These are phyloP conservation scores for Dothidotthia symphoricarpi DNA, from an alignment of 2,329 filamentous ascomycete genomes.

Conservation along the genomic window DNA sequence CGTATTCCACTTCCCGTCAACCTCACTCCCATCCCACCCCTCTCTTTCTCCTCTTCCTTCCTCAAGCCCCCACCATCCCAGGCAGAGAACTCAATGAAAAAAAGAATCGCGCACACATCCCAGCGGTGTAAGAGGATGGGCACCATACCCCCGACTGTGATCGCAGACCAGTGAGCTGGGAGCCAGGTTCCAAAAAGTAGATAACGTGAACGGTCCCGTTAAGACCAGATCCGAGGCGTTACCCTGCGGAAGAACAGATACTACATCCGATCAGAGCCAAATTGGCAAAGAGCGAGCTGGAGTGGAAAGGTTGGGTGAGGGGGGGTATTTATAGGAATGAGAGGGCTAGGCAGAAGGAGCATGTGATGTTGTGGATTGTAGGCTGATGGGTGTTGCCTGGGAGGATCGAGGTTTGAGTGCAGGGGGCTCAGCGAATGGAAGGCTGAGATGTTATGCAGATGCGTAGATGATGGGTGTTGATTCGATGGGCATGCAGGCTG, in stretches of 20 bases:
- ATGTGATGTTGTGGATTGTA: too few species aligned
- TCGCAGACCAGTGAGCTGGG: conserved; percentile 1
- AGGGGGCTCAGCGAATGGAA: too few species aligned
- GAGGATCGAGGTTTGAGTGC: too few species aligned
- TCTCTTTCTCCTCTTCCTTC: too few species aligned
- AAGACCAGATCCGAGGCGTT: conserved; percentile 6
- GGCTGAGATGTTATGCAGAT: too few species aligned
- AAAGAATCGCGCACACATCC: conserved; percentile 8
- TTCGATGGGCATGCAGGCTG: too few species aligned
- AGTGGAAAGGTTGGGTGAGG: not conserved
- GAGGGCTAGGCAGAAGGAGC: not conserved
- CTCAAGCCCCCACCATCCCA: conserved; percentile 2
- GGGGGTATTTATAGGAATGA: not conserved
- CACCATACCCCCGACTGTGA: conserved; percentile 2
- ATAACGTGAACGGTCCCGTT: not conserved
- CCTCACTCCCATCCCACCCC: too few species aligned
- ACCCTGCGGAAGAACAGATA: conserved; percentile 11
- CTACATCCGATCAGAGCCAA: conserved; percentile 7
- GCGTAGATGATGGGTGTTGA: too few species aligned
- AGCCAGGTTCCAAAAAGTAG: conserved; percentile 2
- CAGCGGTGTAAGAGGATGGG: conserved; percentile 8
- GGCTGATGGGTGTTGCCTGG: too few species aligned
- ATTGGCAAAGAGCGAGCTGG: conserved; percentile 7
- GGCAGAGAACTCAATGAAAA: conserved; percentile 4
- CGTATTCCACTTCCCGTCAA: too few species aligned